Base-by-base conservation (phyloP, 805 yeast genomes). In the Yarrowia divulgata region DNA sequence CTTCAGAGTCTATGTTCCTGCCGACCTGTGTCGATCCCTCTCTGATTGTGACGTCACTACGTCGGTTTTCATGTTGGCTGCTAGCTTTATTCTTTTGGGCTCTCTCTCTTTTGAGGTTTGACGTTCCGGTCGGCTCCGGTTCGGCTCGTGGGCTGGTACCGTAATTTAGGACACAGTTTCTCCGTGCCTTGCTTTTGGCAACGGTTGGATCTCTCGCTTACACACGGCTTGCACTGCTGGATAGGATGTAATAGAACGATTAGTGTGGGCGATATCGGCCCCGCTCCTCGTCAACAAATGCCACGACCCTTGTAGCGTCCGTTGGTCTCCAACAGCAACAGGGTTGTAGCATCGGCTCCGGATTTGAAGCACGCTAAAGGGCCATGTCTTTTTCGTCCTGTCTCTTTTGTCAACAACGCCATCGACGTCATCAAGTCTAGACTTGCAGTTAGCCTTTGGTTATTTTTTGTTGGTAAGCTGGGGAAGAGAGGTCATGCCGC, bases 81-180 rank as follows among this genome's bases (percentile, higher is more conserved):
- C 23, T 13, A 13, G 16, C 2, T 46, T 46, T 23, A 4, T 46
- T 6, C n/a, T 12, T 12, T 46, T 19, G 12, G 32, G 2, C 29
- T 23, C 29, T 23, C 16, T 45, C 50, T 46, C 23, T 23, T 46
- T 9, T 9, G 7, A 19, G 48, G 29, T 18, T 23, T 23, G 9
- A 13, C 12, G 48, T 43, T 46, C 49, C 52, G 52, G 52, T 48
- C 52, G 52, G 52, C 52, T 48, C 52, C 52, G 52, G 32, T 18
- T 29, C 52, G 52, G 52, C 35, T 48, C 18, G 6, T 48, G 29
- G 29, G 29, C 29, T 23, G 29, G 29, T 4, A 4, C 3, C 29
- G 29, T 23, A 23, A 23, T 6, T 46, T 18, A 5, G 14, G 13
- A 23, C 32, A 18, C 29, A 10, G 14, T 14, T 43, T 18, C 29